Conservation (phyloP, 257 asterid genomes). For the Ajuga chamaepitys region DNA sequence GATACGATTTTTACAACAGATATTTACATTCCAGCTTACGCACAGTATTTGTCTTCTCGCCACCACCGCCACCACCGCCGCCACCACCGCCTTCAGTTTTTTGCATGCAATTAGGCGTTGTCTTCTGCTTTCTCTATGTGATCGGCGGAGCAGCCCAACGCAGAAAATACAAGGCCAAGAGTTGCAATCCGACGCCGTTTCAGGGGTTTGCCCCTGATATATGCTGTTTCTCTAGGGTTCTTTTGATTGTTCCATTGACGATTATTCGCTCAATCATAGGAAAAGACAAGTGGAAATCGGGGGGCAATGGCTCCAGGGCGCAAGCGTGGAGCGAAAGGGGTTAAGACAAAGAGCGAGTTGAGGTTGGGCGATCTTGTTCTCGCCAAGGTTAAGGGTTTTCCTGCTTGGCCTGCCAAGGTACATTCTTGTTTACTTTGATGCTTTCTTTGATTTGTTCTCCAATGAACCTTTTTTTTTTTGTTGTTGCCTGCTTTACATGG, state of each 20-base stretch:
- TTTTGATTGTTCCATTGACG: constrained; percentile 11
- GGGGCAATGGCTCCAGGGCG: constrained; percentile 72
- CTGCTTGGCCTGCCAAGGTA: constrained; percentile 97
- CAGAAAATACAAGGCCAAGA: background rate
- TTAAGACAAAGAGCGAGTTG: constrained; percentile 48
- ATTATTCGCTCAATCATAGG: constrained; percentile 12
- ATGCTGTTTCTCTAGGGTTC: constrained; percentile 21
- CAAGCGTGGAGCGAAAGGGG: constrained; percentile 61
- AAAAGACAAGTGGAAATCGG: constrained; percentile 1
- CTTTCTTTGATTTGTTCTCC: background rate
- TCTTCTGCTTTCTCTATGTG: background rate
- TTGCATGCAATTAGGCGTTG: background rate
- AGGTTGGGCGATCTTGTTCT: constrained; percentile 85
- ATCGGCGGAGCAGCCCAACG: constrained; percentile 16
- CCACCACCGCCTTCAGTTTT: constrained; percentile 14
- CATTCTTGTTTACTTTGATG: constrained; percentile 12
- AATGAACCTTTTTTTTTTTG: background rate
- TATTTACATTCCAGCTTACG: constrained; percentile 14
- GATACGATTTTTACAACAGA: background rate
- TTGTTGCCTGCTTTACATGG: background rate
- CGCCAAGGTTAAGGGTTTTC: constrained; percentile 88
- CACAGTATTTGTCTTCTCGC: constrained; percentile 19
- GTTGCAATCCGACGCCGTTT: constrained; percentile 12
- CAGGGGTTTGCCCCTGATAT: constrained; percentile 17
- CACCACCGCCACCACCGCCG: constrained; percentile 16